Evolutionary conservation across 2,329 filamentous ascomycete species (phyloP).

Genomic region (Fusarium nodosum): DNA sequence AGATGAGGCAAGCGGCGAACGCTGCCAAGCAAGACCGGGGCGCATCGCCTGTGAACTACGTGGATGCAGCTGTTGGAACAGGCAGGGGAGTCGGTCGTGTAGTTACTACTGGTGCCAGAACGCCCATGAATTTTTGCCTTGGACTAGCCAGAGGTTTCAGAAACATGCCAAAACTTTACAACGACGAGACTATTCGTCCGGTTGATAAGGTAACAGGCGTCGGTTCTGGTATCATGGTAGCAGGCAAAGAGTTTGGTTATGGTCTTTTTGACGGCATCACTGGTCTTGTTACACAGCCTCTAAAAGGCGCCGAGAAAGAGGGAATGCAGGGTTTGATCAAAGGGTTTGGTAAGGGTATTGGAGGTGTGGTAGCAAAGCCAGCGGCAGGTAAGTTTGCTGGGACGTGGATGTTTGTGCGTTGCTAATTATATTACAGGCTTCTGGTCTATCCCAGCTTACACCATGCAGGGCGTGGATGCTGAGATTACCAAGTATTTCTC

Average conservation of each 20-base stretch:
- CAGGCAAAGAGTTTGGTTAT: slow-evolving; percentile 81
- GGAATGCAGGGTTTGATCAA: slow-evolving; percentile 75
- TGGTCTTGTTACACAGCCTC: slow-evolving; percentile 83
- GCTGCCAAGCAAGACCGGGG: slow-evolving; percentile 32
- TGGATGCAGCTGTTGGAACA: slow-evolving; percentile 73
- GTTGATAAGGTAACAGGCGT: slow-evolving; percentile 83
- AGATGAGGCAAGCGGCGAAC: slow-evolving; percentile 33
- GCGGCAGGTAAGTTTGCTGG: slow-evolving; percentile 71
- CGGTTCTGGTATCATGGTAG: slow-evolving; percentile 80
- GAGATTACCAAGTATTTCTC: slow-evolving; percentile 80
- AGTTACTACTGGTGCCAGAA: slow-evolving; percentile 79
- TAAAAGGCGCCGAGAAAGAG: slow-evolving; percentile 68
- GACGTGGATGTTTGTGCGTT: neutral
- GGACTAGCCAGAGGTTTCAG: slow-evolving; percentile 88
- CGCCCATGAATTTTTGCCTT: slow-evolving; percentile 87
- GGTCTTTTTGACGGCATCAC: slow-evolving; percentile 86
- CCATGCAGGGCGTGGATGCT: slow-evolving; percentile 85
- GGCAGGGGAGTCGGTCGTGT: slow-evolving; percentile 79
- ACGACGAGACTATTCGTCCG: slow-evolving; percentile 85
- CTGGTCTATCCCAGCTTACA: slow-evolving; percentile 82
- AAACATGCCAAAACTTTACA: slow-evolving; percentile 87
- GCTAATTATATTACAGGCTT: slow-evolving; percentile 57
- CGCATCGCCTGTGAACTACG: slow-evolving; percentile 41
- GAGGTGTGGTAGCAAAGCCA: slow-evolving; percentile 85
- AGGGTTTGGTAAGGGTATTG: slow-evolving; percentile 85